Conservation (phyloP, 1,284 basidiomycete species). For the Mycena sp. region DNA sequence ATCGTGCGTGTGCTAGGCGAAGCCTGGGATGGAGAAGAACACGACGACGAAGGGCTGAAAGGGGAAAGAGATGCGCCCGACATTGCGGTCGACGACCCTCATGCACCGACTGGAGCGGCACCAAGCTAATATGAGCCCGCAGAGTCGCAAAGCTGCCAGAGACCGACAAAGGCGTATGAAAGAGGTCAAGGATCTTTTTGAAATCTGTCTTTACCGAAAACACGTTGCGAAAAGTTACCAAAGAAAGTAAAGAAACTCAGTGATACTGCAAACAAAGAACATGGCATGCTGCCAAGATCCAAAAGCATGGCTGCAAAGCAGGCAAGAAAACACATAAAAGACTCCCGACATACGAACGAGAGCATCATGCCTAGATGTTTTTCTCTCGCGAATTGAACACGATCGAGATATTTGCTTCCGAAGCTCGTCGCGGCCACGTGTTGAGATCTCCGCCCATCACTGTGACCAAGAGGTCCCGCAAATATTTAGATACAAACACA, state of each 20-base stretch:
- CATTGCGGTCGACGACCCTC: conserved; percentile 11
- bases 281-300: neutral
- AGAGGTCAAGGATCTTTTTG: neutral
- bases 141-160: neutral
- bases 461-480: too few relatives aligned
- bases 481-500: too few relatives aligned
- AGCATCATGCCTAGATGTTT: neutral
- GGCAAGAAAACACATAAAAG: too few relatives aligned
- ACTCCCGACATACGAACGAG: too few relatives aligned
- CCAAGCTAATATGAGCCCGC: neutral
- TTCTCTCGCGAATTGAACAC: neutral
- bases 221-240: conserved; percentile 19
- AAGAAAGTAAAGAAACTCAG: neutral
- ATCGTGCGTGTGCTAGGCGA: neutral
- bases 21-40: conserved; percentile 12
- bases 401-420: conserved; percentile 6
- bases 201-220: conserved; percentile 11
- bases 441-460: too few relatives aligned
- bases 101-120: neutral
- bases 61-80: conserved; percentile 15
- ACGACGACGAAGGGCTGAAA: conserved; percentile 14
- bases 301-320: neutral
- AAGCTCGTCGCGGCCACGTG: conserved; percentile 13
- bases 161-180: neutral
- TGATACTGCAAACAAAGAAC: neutral